Evolutionary conservation across 306 rosid genomes (phyloP), one percentile per base, ranked within the genome.

Genomic region (Dryas drummondii): DNA sequence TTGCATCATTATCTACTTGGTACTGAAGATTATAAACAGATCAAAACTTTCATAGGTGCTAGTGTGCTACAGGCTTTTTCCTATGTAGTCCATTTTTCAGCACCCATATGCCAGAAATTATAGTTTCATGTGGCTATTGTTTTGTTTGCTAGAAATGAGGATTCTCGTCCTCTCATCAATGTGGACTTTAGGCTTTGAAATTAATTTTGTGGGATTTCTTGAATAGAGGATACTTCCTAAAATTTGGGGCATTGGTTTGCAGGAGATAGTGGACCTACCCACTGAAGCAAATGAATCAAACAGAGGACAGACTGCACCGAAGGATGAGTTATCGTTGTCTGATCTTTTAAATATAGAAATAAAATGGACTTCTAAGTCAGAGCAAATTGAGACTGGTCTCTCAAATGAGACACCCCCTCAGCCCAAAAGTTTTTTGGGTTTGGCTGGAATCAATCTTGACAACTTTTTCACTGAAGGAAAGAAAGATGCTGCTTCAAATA

Each of bases 311-410:
- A 70, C 54, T 83, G 83, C 82, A 11, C 22, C 62, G 17, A 88
- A 84, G 40, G 87, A 87, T 32, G 93, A 85, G 84, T 77, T 90
- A 66, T 85, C 86, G 10, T 81, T 94, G 61, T 84, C 91, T 66
- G 86, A 94, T 76, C 83, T 90, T 55, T 79, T 92, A 32, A 87
- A 90, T 85, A 81, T 94, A 75, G 93, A 92, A 80, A 90, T 92
- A 77, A 88, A 82, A 76, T 88, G 90, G 97, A 80, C 85, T 76
- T 80, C 91, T 60, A 90, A 85, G 80, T 82, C 83, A 1, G 93
- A 94, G 78, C 82, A 78, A 75, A 46, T 71, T 58, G 79, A 15
- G 51, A 66, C 78, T 49, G 51, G 77, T 78, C 54, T 52, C 56
- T 71, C 86, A 1, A 84, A 78, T 17, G 81, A 80, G 57, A 76